phyloP scores from a whole-genome alignment of 257 asterid genomes.

The Jaltomata sinuosa region DNA sequence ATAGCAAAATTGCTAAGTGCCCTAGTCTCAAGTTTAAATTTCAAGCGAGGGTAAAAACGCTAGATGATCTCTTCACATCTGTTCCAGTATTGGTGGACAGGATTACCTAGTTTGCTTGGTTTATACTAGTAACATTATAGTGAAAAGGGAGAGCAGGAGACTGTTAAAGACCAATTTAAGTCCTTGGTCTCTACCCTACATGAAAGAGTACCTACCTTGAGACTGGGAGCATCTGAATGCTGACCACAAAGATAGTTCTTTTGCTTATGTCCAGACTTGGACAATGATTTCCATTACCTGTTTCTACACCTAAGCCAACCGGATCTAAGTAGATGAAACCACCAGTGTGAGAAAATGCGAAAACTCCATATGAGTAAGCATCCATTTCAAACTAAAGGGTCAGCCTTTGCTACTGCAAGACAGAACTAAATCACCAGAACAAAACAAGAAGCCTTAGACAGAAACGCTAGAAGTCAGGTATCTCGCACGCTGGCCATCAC shows the following conservation, averaged over 20 bases:
- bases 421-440: background rate
- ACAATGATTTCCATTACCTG: background rate
- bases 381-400: conserved; percentile 11
- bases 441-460: background rate
- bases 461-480: background rate
- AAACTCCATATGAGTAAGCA: background rate
- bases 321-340: no score
- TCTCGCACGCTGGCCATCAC: background rate
- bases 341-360: background rate
- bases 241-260: background rate
- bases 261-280: background rate
- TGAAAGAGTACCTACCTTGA: background rate
- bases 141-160: background rate
- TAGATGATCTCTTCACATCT: background rate
- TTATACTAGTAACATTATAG: background rate
- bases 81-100: no score
- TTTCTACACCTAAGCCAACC: background rate
- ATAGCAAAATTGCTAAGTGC: background rate
- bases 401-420: background rate
- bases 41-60: background rate
- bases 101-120: background rate
- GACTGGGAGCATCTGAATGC: background rate
- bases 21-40: no score
- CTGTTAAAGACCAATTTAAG: background rate
- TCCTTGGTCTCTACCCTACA: background rate